Conservation (phyloP, 306 rosid species). For the Casuarina equisetifolia region DNA sequence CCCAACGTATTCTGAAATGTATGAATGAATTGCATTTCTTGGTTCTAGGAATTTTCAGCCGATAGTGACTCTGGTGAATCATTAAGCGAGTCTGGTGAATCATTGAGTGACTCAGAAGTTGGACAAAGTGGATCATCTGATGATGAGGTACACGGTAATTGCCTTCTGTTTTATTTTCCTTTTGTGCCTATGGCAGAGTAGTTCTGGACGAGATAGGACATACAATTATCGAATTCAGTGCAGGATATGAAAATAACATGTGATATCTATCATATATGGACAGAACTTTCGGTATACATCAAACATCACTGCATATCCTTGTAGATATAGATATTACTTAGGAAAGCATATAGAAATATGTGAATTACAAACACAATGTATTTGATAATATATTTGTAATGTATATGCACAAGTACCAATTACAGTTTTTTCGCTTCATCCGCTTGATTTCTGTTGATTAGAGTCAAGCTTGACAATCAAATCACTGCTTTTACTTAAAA, state of each 20-base stretch:
- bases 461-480: neutral
- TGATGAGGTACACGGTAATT: conserved; percentile 43
- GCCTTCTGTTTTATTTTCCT: neutral
- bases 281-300: neutral
- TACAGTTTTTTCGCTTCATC: neutral
- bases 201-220: neutral
- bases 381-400: neutral
- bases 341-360: no score
- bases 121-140: conserved; percentile 28
- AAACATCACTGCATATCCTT: neutral
- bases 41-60: conserved; percentile 33
- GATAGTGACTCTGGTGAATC: conserved; percentile 27
- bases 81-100: conserved; percentile 29
- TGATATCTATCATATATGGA: neutral
- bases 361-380: neutral
- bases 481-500: neutral
- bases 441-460: neutral
- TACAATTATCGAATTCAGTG: neutral
- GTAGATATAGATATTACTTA: no score
- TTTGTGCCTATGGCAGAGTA: neutral
- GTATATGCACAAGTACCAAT: no score
- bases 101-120: conserved; percentile 33
- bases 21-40: neutral
- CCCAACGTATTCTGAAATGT: neutral
- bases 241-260: neutral